phyloP scores from a whole-genome alignment of 768 basidiomycete species.

The Serendipita sp. region DNA sequence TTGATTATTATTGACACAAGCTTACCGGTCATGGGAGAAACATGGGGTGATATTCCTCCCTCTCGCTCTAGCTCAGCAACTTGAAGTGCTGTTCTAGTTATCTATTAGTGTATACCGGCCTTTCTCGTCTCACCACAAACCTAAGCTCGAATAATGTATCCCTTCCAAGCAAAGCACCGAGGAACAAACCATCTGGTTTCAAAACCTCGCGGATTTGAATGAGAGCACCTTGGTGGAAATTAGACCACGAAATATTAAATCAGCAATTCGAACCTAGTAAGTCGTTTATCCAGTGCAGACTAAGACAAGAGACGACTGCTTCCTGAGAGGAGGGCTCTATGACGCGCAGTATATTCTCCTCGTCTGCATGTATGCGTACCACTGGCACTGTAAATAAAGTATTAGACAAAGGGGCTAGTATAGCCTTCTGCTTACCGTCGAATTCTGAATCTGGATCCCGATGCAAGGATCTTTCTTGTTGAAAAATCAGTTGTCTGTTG shows the following conservation, averaged over 20 bases:
- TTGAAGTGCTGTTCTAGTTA: constrained; percentile 68
- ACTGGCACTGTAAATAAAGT: constrained; percentile 42
- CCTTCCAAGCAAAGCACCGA: constrained; percentile 89
- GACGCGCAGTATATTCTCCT: constrained; percentile 56
- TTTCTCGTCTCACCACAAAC: constrained; percentile 22
- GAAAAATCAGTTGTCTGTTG: background rate
- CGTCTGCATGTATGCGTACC: constrained; percentile 64
- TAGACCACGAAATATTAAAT: background rate
- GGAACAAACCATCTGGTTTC: constrained; percentile 81
- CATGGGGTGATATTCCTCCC: constrained; percentile 89
- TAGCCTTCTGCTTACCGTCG: constrained; percentile 38
- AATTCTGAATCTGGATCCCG: constrained; percentile 69
- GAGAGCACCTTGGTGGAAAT: constrained; percentile 42
- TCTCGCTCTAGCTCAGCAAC: constrained; percentile 86
- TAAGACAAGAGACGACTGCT: constrained; percentile 79
- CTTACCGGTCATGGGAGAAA: constrained; percentile 93
- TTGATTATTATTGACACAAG: constrained; percentile 5
- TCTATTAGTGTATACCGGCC: constrained; percentile 3
- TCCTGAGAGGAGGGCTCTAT: constrained; percentile 68
- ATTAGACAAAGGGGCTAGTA: background rate
- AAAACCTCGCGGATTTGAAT: constrained; percentile 76
- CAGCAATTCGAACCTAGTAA: constrained; percentile 50
- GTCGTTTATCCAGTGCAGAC: constrained; percentile 95
- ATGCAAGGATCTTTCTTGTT: constrained; percentile 48
- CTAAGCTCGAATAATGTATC: constrained; percentile 90